Evolutionary conservation across 2,329 filamentous ascomycete species (phyloP), one percentile per base, ranked within the genome.

Genomic region (Botrytis pseudocinerea): DNA sequence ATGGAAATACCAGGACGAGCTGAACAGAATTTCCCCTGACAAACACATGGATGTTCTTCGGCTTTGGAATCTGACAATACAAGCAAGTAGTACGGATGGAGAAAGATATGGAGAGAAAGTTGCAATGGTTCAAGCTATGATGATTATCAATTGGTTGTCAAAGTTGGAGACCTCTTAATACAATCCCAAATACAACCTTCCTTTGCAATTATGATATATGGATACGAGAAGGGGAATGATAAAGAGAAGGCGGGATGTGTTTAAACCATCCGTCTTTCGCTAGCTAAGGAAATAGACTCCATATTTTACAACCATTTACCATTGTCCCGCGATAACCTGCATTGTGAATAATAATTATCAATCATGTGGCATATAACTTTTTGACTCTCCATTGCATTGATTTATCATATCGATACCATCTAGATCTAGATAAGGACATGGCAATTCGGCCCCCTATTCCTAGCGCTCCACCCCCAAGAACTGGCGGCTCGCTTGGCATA

Each of bases 31-130:
- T 38, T 83, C 83, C 1, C 78, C 75, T 32, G 76, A 77, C 10
- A 80, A 79, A 73, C 80, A 81, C 32, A 78, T 84, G 72, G 84
- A 85, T 68, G 77, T 82, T 28, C 75, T 85, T 69, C 80, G 80
- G 16, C 80, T 85, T 80, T 85, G 82, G 75, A 85, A 85, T 77
- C 77, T 83, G 69, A 85, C 83, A 0, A 73, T 83, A 54, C 82
- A 84, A 73, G 83, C 82, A 20, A 78, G 76, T 18, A 83, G 80
- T 70, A 80, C 76, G 77, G 82, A 84, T 76, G 83, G 83, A 3
- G 77, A 78, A 65, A 76, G 76, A 69, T 84, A 83, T 76, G 82
- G 81, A 4, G 80, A 82, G 73, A 81, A 80, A 70, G 82, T 84
- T 38, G 81, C 81, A 12, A 73, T 85, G 74, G 82, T 84, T 54